Base-by-base conservation (phyloP, 1,139 yeast species). In the Pichia sp. region DNA sequence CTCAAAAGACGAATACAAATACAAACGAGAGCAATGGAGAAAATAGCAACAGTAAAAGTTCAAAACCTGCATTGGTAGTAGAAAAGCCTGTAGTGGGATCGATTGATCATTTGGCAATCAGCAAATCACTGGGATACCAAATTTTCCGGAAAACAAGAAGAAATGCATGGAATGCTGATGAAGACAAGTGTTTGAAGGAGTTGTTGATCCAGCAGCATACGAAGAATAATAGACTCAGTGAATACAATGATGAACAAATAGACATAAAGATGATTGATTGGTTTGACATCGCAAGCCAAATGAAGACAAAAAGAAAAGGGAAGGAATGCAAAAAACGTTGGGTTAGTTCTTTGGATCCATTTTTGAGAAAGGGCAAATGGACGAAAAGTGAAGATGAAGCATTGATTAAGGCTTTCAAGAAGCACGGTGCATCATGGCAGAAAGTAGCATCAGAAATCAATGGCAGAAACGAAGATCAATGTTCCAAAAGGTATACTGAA, bases 401-500 rank as follows among this genome's bases (percentile, higher is more conserved):
- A 47, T 73, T 92, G 48, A 67, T 85, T 27, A 75, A 76, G 50
- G 92, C 95, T 0, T 87, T 79, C 66, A 74, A 79, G 50, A 79
- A 76, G 59, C 78, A 79, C 68, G 97, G 97, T 0, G 79, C 96
- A 0, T 79, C 84, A 44, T 92, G 98, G 98, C 88, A 87, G 59
- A 84, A 85, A 61, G 92, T 92, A 8, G 84, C 96, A 0, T 73
- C 77, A 52, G 84, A 80, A 53, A 87, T 91, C 12, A 79, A 82
- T 1, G 96, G 97, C 3, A 75, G 98, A 64, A 92, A 96, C 1
- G 97, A 91, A 67, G 97, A 91, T 69, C 98, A 92, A 71, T 92
- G 97, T 72, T 90, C 96, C 2, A 92, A 92, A 66, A 73, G 98
- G 61, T 92, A 90, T 68, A 83, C 86, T 24, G 98, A 92, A 65